Evolutionary conservation across 2,329 filamentous ascomycete genomes (phyloP), one percentile per base, ranked within the genome.

Genomic region (Fusarium lyarnte): DNA sequence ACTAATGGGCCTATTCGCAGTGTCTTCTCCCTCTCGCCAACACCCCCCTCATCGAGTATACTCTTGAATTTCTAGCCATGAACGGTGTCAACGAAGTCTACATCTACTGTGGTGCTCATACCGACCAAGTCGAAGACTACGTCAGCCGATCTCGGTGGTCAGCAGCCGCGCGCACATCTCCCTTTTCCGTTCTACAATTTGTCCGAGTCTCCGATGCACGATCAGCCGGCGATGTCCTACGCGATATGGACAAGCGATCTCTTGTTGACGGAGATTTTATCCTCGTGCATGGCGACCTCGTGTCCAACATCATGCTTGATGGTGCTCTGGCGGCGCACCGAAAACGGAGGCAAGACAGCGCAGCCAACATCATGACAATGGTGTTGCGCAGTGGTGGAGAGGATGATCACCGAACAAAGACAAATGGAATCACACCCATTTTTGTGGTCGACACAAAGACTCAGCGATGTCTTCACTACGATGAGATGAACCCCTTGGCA

Each of bases 351-450:
- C 89, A 92, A 78, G 90, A 91, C 59, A 94, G 97, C 84, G 95
- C 96, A 78, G 95, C 97, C 80, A 94, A 95, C 41, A 97, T 98
- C 82, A 98, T 99, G 96, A 99, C 96, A 6, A 93, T 98, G 87
- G 89, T 99, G 17, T 84, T 98, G 66, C 89, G 94, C 49, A 92
- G 95, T 79, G 93, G 91, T 13, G 94, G 93, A 49, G 84, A 87
- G 11, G 82, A 82, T 13, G 86, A 86, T 52, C 94, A 97, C 82
- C 87, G 93, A 59, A 94, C 94, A 33, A 95, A 95, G 81, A 87
- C 90, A 3, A 90, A 92, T 63, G 91, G 90, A 33, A 88, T 93
- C 72, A 92, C 91, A 8, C 94, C 95, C 1, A 88, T 96, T 7
- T 99, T 98, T 78, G 91, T 97, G 25, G 87, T 98, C 69, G 95